phyloP scores from a whole-genome alignment of 2,329 filamentous ascomycete species.

The Fusarium camptoceras region DNA sequence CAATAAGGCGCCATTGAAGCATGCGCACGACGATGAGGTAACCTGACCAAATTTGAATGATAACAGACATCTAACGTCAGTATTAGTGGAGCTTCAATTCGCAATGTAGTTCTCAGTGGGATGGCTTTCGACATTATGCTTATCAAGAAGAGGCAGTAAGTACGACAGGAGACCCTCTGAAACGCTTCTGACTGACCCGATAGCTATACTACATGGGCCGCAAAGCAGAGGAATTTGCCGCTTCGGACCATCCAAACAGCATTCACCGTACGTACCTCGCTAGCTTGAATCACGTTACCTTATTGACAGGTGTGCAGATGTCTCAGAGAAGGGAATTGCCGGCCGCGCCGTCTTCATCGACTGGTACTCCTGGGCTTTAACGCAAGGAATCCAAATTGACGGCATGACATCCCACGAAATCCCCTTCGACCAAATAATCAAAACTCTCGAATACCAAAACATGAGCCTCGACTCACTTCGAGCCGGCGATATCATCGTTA shows the following conservation, averaged over 20 bases:
- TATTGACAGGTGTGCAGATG: background rate
- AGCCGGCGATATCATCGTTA: constrained; percentile 32
- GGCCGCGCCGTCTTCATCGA: constrained; percentile 36
- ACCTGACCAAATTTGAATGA: accelerated
- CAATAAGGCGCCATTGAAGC: constrained; percentile 43
- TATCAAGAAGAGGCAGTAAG: constrained; percentile 40
- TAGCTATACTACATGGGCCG: constrained; percentile 46
- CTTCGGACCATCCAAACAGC: constrained; percentile 32
- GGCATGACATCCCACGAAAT: constrained; percentile 33
- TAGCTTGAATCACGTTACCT: accelerated
- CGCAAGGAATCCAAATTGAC: constrained; percentile 22
- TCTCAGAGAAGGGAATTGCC: constrained; percentile 26
- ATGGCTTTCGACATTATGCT: constrained; percentile 42
- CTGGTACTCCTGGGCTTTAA: constrained; percentile 36
- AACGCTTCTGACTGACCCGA: background rate
- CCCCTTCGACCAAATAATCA: constrained; percentile 28
- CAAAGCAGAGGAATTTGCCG: constrained; percentile 35
- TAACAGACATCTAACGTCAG: accelerated
- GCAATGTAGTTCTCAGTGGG: constrained; percentile 44
- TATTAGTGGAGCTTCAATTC: constrained; percentile 34
- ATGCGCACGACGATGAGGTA: constrained; percentile 45
- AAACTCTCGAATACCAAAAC: constrained; percentile 22
- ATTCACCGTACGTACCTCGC: constrained; percentile 30
- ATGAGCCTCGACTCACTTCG: constrained; percentile 11
- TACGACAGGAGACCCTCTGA: background rate